These are phyloP conservation scores for Carpinus viminea DNA, from an alignment of 306 rosid genomes.

Conservation along the genomic window DNA sequence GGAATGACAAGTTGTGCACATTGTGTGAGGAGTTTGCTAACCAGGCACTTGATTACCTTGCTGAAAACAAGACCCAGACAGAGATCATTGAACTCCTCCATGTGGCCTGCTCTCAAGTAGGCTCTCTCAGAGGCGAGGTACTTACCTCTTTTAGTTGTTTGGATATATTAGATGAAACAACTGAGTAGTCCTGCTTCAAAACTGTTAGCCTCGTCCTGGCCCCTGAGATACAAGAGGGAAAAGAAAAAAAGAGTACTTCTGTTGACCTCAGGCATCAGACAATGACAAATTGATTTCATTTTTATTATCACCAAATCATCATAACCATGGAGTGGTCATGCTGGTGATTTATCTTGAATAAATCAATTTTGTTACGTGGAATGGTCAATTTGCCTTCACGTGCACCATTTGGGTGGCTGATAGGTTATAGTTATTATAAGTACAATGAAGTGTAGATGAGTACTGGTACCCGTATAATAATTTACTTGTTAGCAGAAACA, in stretches of 20 bases:
- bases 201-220: background rate
- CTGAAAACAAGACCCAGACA: slow-evolving; percentile 61
- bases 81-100: slow-evolving; percentile 65
- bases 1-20: slow-evolving; percentile 50
- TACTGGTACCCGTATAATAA: background rate
- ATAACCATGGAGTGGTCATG: background rate
- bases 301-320: background rate
- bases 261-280: background rate
- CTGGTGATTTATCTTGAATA: background rate
- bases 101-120: slow-evolving; percentile 44
- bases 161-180: slow-evolving; percentile 6
- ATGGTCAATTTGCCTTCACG: slow-evolving; percentile 13
- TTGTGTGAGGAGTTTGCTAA: slow-evolving; percentile 73
- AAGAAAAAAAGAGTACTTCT: background rate
- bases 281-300: background rate
- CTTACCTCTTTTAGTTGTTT: slow-evolving; percentile 3
- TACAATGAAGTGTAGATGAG: background rate
- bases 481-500: background rate
- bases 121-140: slow-evolving; percentile 53
- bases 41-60: slow-evolving; percentile 66
- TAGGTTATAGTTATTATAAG: slow-evolving; percentile 12
- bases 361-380: background rate
- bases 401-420: background rate
- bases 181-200: background rate
- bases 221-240: background rate